A percentile compares a stretch with the other conserved stretches of the same genome.
phyloP scores from a whole-genome alignment of 805 yeast genomes.

The Ogataea parapolymorpha region DNA sequence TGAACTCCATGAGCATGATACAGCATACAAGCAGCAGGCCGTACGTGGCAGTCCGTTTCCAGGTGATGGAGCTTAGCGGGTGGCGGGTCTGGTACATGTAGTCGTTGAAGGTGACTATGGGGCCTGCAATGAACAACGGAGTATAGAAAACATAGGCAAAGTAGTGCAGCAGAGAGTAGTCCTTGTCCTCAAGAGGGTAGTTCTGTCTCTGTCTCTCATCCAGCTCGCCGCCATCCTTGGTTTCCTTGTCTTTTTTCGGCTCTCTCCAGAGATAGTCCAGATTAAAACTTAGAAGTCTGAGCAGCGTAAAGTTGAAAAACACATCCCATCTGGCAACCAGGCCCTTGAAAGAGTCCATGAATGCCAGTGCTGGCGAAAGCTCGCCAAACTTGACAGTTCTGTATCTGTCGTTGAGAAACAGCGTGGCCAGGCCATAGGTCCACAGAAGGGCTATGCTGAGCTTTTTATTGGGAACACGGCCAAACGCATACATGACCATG shows the following conservation, averaged over 20 bases:
- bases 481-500: constrained; percentile 48
- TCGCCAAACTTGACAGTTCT: constrained; percentile 51
- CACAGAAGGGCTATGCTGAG: constrained; percentile 52
- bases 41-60: constrained; percentile 53
- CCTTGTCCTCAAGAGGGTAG: constrained; percentile 57
- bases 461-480: constrained; percentile 35
- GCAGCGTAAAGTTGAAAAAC: constrained; percentile 82
- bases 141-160: constrained; percentile 77
- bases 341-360: constrained; percentile 69
- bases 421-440: constrained; percentile 73
- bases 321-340: constrained; percentile 93
- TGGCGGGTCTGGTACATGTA: constrained; percentile 68
- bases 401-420: constrained; percentile 73
- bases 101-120: constrained; percentile 89
- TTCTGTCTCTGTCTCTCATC: constrained; percentile 63
- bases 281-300: constrained; percentile 80
- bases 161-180: constrained; percentile 64
- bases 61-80: constrained; percentile 57
- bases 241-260: constrained; percentile 21
- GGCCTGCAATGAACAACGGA: constrained; percentile 94
- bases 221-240: constrained; percentile 26
- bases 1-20: constrained; percentile 80
- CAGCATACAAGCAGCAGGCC: constrained; percentile 69
- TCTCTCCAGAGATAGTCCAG: constrained; percentile 60
- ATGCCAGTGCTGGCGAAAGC: constrained; percentile 38